Evolutionary conservation across 1,284 basidiomycete genomes (phyloP).

Genomic region (Rhizoctonia solani): DNA sequence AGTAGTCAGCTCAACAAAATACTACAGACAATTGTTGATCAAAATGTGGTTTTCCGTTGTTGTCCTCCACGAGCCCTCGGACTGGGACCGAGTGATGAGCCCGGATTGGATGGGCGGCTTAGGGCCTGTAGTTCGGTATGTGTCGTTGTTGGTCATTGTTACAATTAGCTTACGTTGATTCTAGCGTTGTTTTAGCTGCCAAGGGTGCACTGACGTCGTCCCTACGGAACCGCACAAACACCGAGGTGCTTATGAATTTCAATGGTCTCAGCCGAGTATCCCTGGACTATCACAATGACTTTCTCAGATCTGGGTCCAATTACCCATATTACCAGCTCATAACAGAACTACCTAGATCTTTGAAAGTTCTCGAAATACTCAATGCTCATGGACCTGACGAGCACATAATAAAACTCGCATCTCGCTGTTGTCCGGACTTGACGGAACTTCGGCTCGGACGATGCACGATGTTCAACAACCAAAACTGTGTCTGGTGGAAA

Average conservation of each 20-base stretch:
- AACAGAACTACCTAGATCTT: neutral
- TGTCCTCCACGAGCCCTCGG: neutral
- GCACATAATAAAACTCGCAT: slow-evolving; percentile 20
- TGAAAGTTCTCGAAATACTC: slow-evolving; percentile 13
- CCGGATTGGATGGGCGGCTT: slow-evolving; percentile 3
- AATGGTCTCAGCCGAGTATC: slow-evolving; percentile 3
- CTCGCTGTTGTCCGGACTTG: slow-evolving; percentile 14
- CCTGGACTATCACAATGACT: slow-evolving; percentile 30
- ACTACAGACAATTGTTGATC: slow-evolving; percentile 5
- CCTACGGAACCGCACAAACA: slow-evolving; percentile 10
- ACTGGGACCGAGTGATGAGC: slow-evolving; percentile 3
- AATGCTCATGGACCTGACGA: slow-evolving; percentile 32
- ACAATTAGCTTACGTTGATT: neutral
- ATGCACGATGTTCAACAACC: slow-evolving; percentile 31
- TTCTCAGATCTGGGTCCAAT: slow-evolving; percentile 5
- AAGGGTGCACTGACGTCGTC: slow-evolving; percentile 22
- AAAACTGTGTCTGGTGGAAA: slow-evolving; percentile 31
- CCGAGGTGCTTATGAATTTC: neutral
- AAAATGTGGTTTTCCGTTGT: slow-evolving; percentile 18
- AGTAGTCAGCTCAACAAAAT: slow-evolving; percentile 22
- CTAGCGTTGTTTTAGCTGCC: slow-evolving; percentile 8
- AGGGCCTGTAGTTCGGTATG: slow-evolving; percentile 1
- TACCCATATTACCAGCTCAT: slow-evolving; percentile 20
- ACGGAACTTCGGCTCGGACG: slow-evolving; percentile 21
- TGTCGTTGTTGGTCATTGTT: neutral